These are phyloP conservation scores for Globisporangium echinulatum DNA, from an alignment of 352 stramenopile species.

Conservation along the genomic window DNA sequence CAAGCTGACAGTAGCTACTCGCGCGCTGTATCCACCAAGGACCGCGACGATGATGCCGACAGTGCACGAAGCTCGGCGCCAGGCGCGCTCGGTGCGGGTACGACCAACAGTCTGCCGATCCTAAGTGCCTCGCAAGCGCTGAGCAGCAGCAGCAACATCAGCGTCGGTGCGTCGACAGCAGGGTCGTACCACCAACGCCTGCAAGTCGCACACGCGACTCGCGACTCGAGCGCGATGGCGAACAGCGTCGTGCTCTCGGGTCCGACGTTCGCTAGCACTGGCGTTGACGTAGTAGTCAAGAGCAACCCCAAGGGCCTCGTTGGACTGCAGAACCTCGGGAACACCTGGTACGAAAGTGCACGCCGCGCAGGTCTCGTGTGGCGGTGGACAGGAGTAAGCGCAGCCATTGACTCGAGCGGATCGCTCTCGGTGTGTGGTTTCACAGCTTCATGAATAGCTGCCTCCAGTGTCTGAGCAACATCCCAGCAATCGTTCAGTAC, in stretches of 20 bases:
- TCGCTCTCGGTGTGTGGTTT: too few species aligned
- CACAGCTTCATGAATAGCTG: slow-evolving; percentile 85
- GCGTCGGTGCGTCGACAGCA: neutral
- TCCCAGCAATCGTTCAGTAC: slow-evolving; percentile 47
- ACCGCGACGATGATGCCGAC: slow-evolving; percentile 13
- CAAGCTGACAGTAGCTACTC: slow-evolving; percentile 15
- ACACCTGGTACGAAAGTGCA: slow-evolving; percentile 49
- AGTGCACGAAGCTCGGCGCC: neutral
- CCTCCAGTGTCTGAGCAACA: slow-evolving; percentile 76
- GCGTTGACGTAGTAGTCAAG: slow-evolving; percentile 16
- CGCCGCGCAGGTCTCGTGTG: neutral
- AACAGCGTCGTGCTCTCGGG: neutral
- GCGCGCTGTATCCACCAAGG: slow-evolving; percentile 5
- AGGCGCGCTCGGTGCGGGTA: too few species aligned
- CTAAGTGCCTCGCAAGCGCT: slow-evolving; percentile 7
- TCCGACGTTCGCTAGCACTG: slow-evolving; percentile 6
- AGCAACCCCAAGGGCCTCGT: slow-evolving; percentile 37
- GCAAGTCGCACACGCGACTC: slow-evolving; percentile 3
- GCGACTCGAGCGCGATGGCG: neutral
- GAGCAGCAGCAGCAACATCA: slow-evolving; percentile 10
- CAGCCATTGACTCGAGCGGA: too few species aligned
- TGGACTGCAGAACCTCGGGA: slow-evolving; percentile 72
- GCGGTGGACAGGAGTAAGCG: neutral
- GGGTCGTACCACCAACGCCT: slow-evolving; percentile 11
- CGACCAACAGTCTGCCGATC: slow-evolving; percentile 14